Base-by-base conservation (phyloP, 192 early-diverging fungal genomes). In the Coemansia sp. region DNA sequence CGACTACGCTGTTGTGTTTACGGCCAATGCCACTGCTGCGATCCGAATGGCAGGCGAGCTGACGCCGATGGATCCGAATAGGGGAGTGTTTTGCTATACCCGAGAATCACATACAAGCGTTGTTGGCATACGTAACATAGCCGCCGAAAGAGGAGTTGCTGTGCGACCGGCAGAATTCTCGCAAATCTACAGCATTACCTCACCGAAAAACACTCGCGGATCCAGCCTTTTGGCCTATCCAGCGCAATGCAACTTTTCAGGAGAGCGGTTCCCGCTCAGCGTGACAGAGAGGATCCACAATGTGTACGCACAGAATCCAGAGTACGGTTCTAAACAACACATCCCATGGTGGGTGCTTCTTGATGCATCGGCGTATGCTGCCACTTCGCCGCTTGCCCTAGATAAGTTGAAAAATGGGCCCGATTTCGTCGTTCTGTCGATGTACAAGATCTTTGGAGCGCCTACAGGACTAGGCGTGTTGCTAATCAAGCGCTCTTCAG, bases 361-460 rank as follows among this genome's bases (percentile, higher is more conserved):
- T 15, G 92, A 94, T 62, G 87, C 90, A 8, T 88, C 93, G 1
- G 87, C 90, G 0, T 89, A 83, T 59, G 78, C 78, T 14, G 81
- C 89, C 36, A 88, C 87, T n/a, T 68, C 84, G 15, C 76, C 75
- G 7, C 73, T 93, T 23, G 75, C 84, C 20, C 83, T 93, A 1
- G 68, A 75, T 22, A 56, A 65, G n/a, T 68, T 78, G 23, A 56
- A 61, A 0, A 48, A 67, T 2, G 77, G 79, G 20, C 84, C 86
- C 2, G 90, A 92, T 58, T 94, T 93, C 72, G 65, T 87, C 5
- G 81, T 81, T 7, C 33, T 94, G 34, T 92, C 90, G 6, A 91
- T 95, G 72, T 94, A 95, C 85, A 95, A 95, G 65, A 83, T 93
- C 40, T 93, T 95, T 76, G 93, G 93, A 10, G 88, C 86, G 45